Base-by-base conservation (phyloP, 2,329 filamentous ascomycete genomes). In the Pseudogymnoascus sp. region DNA sequence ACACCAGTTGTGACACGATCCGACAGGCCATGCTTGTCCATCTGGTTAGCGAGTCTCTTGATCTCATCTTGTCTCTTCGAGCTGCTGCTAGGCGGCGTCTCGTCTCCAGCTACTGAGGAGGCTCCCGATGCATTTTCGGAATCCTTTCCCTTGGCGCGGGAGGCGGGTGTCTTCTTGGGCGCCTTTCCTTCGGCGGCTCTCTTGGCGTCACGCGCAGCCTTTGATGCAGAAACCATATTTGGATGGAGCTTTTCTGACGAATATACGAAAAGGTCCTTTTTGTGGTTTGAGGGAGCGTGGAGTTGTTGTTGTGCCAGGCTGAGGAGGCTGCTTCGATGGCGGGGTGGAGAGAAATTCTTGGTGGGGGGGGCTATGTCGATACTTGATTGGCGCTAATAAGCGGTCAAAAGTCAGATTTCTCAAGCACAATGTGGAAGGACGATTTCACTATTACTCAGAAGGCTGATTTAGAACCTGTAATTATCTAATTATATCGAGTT, bases 1-100 rank as follows among this genome's bases (percentile, higher is more conserved):
- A 99, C 95, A 85, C 95, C 95, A 66, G 95, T 99, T 66, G 96
- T 99, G 77, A 99, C 95, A 77, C 95, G 90, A 79, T 99, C 95
- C 13, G 95, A 97, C 69, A 99, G 83, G 74, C 95, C 95, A 76
- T 96, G 86, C 80, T 96, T 90, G 80, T 99, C 95, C 84, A 96
- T 89, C 81, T 99, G 96, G 63, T 93, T 83, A 50, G 90, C 87
- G 69, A 99, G 84, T 76, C 92, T 92, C 81, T 92, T 89, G 68
- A 97, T 87, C 74, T 89, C 88, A 69, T 89, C 87, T 76, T 88
- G 91, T 70, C 87, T 85, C 71, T 82, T 83, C 65, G 86, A 82
- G 69, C 87, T 91, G 65, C 88, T 91, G 65, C 88, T 88, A 68
- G 88, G 84, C 71, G 81, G 78, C 47, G 75, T 77, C 67, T 88